Evolutionary conservation across 805 yeast genomes (phyloP).

Genomic region (Tetrapisispora nanseiensis): DNA sequence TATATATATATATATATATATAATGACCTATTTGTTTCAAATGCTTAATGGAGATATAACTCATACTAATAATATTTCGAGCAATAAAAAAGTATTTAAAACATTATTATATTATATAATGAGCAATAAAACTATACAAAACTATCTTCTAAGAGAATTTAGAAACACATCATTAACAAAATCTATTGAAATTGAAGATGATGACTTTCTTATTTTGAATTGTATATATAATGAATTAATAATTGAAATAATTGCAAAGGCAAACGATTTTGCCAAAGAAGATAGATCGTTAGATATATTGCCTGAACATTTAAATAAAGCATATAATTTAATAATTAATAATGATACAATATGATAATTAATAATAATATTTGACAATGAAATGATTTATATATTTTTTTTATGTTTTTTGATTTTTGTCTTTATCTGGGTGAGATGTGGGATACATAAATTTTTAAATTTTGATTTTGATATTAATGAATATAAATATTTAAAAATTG

Average conservation of each 20-base stretch:
- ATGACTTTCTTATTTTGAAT: constrained; percentile 1
- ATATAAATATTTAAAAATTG: background rate
- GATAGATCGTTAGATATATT: constrained; percentile 2
- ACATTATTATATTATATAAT: background rate
- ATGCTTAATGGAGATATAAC: too few relatives aligned
- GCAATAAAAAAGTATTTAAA: too few relatives aligned
- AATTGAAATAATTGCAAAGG: background rate
- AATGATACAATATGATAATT: background rate
- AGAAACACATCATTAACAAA: background rate
- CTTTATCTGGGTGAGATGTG: too few relatives aligned
- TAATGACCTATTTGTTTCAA: too few relatives aligned
- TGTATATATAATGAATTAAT: background rate
- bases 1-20: too few relatives aligned
- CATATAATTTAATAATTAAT: constrained; percentile 1
- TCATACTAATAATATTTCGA: too few relatives aligned
- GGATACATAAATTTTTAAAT: too few relatives aligned
- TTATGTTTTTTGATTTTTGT: background rate
- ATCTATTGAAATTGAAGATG: background rate
- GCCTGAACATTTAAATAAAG: constrained; percentile 1
- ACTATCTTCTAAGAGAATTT: background rate
- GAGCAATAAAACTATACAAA: background rate
- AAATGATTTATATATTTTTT: too few relatives aligned
- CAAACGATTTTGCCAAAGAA: constrained; percentile 1
- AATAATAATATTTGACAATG: background rate
- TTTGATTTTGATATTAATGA: too few relatives aligned